These are phyloP conservation scores for Metschnikowia koreensis DNA, from an alignment of 805 yeast genomes.

Conservation along the genomic window DNA sequence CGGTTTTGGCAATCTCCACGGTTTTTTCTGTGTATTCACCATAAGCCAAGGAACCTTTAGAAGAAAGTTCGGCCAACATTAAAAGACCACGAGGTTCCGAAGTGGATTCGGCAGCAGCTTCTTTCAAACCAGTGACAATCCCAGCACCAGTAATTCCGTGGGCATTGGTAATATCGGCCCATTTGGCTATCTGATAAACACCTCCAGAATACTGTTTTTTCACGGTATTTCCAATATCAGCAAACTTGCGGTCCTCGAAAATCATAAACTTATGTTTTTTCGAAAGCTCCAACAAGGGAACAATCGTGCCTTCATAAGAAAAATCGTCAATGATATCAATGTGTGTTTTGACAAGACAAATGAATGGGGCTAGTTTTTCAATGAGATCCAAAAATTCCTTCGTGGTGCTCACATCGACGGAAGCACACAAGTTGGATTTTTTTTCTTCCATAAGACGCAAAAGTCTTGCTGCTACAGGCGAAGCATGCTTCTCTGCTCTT, in stretches of 20 bases:
- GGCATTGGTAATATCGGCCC: conserved; percentile 98
- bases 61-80: conserved; percentile 94
- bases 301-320: conserved; percentile 71
- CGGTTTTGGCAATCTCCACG: conserved; percentile 79
- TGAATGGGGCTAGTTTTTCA: conserved; percentile 85
- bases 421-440: conserved; percentile 88
- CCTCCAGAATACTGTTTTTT: conserved; percentile 92
- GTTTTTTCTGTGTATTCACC: conserved; percentile 89
- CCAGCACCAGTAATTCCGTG: conserved; percentile 97
- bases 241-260: conserved; percentile 96
- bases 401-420: conserved; percentile 85
- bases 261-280: conserved; percentile 83
- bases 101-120: conserved; percentile 71
- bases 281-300: conserved; percentile 70
- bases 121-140: conserved; percentile 81
- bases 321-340: conserved; percentile 92
- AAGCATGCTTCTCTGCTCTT: conserved; percentile 69
- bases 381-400: conserved; percentile 66
- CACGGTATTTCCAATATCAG: conserved; percentile 97
- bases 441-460: conserved; percentile 73
- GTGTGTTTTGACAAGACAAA: conserved; percentile 91
- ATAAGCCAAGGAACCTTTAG: conserved; percentile 88
- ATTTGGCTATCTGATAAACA: conserved; percentile 78
- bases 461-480: conserved; percentile 77
- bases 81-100: conserved; percentile 82